These are phyloP conservation scores for Protomyces pachydermus DNA, from an alignment of 1,139 yeast species.

Conservation along the genomic window DNA sequence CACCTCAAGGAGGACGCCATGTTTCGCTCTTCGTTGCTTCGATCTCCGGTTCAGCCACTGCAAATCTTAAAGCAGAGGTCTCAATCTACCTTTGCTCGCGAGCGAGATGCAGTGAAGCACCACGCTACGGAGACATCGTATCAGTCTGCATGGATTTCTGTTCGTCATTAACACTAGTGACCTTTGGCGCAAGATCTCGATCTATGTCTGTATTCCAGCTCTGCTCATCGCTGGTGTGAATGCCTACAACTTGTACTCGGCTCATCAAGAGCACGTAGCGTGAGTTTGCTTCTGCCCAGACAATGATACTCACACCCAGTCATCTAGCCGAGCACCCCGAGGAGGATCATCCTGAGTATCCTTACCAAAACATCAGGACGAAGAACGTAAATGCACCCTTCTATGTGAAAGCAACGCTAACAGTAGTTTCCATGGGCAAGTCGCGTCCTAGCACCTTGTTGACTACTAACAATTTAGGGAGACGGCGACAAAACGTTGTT, in stretches of 20 bases:
- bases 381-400: constrained; percentile 48
- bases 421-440: neutral
- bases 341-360: constrained; percentile 53
- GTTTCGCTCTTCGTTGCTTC: too few relatives aligned
- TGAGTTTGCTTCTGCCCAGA: constrained; percentile 52
- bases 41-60: too few relatives aligned
- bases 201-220: constrained; percentile 76
- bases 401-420: neutral
- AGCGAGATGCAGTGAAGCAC: constrained; percentile 20
- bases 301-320: constrained; percentile 36
- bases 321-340: constrained; percentile 32
- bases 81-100: constrained; percentile 15
- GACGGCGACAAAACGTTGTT: constrained; percentile 95
- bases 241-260: constrained; percentile 72
- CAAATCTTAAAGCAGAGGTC: neutral
- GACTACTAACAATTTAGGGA: constrained; percentile 48
- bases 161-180: neutral
- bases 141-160: neutral
- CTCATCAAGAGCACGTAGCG: constrained; percentile 84
- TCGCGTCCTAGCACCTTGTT: constrained; percentile 25
- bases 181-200: constrained; percentile 79
- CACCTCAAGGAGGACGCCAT: too few relatives aligned
- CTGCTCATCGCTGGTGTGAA: constrained; percentile 69
- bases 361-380: constrained; percentile 81
- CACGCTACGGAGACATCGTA: constrained; percentile 25